These are phyloP conservation scores for Fusarium musae DNA, from an alignment of 2,329 filamentous ascomycete genomes.

Conservation along the genomic window DNA sequence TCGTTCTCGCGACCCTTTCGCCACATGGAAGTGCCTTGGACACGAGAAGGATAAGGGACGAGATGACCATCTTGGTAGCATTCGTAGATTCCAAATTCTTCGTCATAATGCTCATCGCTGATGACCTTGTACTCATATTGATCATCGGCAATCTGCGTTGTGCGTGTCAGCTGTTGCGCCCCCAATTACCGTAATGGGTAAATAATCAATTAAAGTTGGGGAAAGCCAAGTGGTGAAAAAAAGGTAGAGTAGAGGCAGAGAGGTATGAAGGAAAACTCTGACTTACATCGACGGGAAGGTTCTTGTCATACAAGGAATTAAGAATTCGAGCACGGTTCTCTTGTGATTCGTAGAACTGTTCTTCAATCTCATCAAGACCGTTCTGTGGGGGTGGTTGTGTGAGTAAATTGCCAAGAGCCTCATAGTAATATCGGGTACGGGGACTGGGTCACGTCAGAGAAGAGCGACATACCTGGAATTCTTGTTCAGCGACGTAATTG, in stretches of 20 bases:
- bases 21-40: conserved; percentile 57
- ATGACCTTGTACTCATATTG: conserved; percentile 59
- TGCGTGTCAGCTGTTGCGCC: conserved; percentile 33
- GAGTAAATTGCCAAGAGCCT: conserved; percentile 35
- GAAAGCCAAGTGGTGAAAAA: conserved; percentile 34
- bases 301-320: conserved; percentile 55
- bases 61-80: conserved; percentile 55
- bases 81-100: conserved; percentile 57
- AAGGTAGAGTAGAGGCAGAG: conserved; percentile 12
- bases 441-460: conserved; percentile 30
- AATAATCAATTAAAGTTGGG: conserved; percentile 23
- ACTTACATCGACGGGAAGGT: conserved; percentile 63
- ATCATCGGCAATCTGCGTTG: conserved; percentile 54
- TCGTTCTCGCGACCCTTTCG: conserved; percentile 52
- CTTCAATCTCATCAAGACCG: conserved; percentile 52
- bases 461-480: conserved; percentile 51
- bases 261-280: conserved; percentile 6
- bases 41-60: conserved; percentile 58
- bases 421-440: conserved; percentile 37
- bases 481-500: conserved; percentile 49
- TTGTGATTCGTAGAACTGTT: conserved; percentile 58
- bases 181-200: conserved; percentile 12
- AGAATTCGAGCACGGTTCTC: conserved; percentile 59
- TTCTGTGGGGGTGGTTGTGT: conserved; percentile 47
- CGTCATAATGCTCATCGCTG: conserved; percentile 56